Base-by-base conservation (phyloP, 2,329 filamentous ascomycete species). In the Aspergillus uvarum region DNA sequence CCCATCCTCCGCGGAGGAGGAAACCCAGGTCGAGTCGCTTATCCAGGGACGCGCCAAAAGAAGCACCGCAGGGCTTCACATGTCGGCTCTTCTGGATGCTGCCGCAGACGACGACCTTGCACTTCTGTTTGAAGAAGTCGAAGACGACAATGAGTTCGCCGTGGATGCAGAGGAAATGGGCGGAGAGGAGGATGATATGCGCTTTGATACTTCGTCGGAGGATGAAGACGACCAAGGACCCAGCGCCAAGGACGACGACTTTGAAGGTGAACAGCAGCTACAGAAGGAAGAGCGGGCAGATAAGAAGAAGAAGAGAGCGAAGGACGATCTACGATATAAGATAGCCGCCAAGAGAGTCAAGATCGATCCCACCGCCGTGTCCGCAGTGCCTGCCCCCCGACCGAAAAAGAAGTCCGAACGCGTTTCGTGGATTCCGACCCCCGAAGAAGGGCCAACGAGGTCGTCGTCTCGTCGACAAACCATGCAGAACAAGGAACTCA, bases 201-300 rank as follows among this genome's bases (percentile, higher is more conserved):
- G 91, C 51, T 89, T 97, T 80, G 92, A 96, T 69, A 93, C 90
- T 14, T 96, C 91, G 0, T 91, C 87, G 0, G 90, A 91, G 64
- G 89, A 92, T 51, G 91, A 95, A 52, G 91, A 96, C 61, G 89
- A 92, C 59, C 87, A 85, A 75, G 81, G 87, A 54, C 82, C 89
- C 1, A 75, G 74, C 60, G 74, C 72, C 56, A 70, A 70, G 42
- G 76, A 82, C 21, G 86, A 95, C 65, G 91, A 96, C 47, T 75
- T 95, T 4, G 90, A 91, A 59, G 95, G 95, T 35, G 95, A 99
- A 77, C 89, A 88, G 69, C 92, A 96, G 76, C 76, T 99, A 57
- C 87, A 95, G 76, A 88, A 86, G 64, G 85, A 89, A 67, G 91
- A 89, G 59, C 88, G 87, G 66, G 86, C 85, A 60, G 89, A 89